These are phyloP conservation scores for Monascus ruber DNA, from an alignment of 2,329 filamentous ascomycete genomes.

Conservation along the genomic window DNA sequence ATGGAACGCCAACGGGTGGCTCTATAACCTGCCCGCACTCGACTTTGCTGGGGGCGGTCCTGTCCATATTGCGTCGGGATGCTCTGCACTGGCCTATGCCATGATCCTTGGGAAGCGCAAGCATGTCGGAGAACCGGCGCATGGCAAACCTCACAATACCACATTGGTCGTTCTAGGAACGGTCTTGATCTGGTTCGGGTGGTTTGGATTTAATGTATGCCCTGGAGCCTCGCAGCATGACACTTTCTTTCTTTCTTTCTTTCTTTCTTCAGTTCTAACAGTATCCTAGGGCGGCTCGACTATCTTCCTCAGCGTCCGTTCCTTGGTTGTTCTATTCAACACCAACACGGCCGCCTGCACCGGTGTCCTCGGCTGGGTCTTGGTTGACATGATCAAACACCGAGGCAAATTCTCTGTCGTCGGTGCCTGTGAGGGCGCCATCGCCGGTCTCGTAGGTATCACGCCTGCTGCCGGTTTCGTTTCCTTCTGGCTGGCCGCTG, in stretches of 20 bases:
- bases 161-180: slow-evolving; percentile 64
- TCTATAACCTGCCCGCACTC: slow-evolving; percentile 55
- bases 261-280: background rate
- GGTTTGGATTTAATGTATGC: slow-evolving; percentile 46
- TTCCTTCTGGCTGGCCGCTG: slow-evolving; percentile 41
- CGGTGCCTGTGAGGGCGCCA: slow-evolving; percentile 47
- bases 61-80: slow-evolving; percentile 63
- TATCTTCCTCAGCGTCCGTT: slow-evolving; percentile 42
- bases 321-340: slow-evolving; percentile 46
- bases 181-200: slow-evolving; percentile 35
- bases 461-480: slow-evolving; percentile 46
- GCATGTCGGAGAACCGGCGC: slow-evolving; percentile 41
- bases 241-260: background rate
- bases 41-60: slow-evolving; percentile 68
- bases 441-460: slow-evolving; percentile 50
- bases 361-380: slow-evolving; percentile 44
- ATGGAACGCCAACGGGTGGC: slow-evolving; percentile 64
- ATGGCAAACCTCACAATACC: slow-evolving; percentile 55
- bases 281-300: slow-evolving; percentile 37
- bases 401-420: slow-evolving; percentile 45
- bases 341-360: slow-evolving; percentile 46
- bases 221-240: background rate
- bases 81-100: slow-evolving; percentile 60
- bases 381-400: slow-evolving; percentile 42
- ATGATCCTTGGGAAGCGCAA: slow-evolving; percentile 61